Evolutionary conservation across 106 monocot species (phyloP).

Genomic region (Allium fistulosum): DNA sequence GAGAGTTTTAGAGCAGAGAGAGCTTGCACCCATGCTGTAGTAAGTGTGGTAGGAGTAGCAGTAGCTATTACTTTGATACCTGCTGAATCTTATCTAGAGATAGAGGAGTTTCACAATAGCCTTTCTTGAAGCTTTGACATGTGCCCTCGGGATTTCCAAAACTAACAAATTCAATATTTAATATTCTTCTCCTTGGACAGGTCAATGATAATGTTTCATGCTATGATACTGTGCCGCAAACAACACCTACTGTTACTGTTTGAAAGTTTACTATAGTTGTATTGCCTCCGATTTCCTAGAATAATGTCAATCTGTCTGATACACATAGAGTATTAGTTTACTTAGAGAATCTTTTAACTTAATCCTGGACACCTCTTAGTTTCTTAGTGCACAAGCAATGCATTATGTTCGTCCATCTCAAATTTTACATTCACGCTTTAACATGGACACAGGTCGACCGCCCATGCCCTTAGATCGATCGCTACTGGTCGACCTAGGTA

Average conservation of each 20-base stretch:
- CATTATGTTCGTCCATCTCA: too few species aligned
- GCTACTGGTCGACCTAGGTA: too few species aligned
- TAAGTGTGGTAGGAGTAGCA: too few species aligned
- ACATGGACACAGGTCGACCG: too few species aligned
- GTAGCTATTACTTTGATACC: neutral
- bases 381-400: too few species aligned
- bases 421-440: too few species aligned
- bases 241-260: constrained; percentile 16
- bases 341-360: too few species aligned
- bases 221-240: constrained; percentile 19
- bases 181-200: constrained; percentile 15
- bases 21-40: too few species aligned
- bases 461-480: too few species aligned
- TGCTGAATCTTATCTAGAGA: neutral
- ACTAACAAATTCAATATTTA: constrained; percentile 25
- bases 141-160: constrained; percentile 19
- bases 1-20: too few species aligned
- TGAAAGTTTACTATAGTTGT: constrained; percentile 26
- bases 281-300: constrained; percentile 50
- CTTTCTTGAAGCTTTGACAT: constrained; percentile 24
- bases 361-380: too few species aligned
- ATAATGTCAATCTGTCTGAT: constrained; percentile 25
- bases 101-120: constrained; percentile 15
- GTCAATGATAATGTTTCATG: constrained; percentile 17
- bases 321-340: too few species aligned